A percentile compares a stretch with the other conserved stretches of the same genome.
phyloP scores from a whole-genome alignment of 2,329 filamentous ascomycete species.

The Pseudogymnoascus sp. region DNA sequence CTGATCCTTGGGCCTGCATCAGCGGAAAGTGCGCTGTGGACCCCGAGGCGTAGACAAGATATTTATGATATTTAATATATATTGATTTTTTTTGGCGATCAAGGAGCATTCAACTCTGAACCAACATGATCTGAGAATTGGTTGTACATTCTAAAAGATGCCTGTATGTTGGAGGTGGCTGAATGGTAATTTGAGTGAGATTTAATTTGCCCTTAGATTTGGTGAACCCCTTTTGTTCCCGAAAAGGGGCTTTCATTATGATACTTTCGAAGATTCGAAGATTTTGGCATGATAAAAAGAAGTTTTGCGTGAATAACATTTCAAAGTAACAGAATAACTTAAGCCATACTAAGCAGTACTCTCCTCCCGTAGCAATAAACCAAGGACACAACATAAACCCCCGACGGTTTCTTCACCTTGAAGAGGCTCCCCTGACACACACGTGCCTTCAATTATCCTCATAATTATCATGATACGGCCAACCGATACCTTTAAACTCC shows the following conservation, averaged over 20 bases:
- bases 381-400: background rate
- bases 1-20: constrained; percentile 11
- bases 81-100: background rate
- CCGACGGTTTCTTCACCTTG: too few relatives aligned
- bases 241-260: background rate
- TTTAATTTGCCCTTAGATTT: background rate
- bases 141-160: background rate
- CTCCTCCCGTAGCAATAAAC: background rate
- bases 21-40: background rate
- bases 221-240: background rate
- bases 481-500: background rate
- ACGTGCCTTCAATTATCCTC: background rate
- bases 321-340: background rate
- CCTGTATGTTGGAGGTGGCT: background rate
- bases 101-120: background rate
- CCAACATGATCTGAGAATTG: background rate
- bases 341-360: background rate
- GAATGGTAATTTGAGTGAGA: too few relatives aligned
- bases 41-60: background rate
- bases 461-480: constrained; percentile 20
- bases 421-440: background rate
- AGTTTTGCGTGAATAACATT: background rate
- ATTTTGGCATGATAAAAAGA: background rate
- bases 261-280: background rate
- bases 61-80: background rate